Evolutionary conservation across 352 stramenopile genomes (phyloP).

Genomic region (Elongisporangium anandrum): DNA sequence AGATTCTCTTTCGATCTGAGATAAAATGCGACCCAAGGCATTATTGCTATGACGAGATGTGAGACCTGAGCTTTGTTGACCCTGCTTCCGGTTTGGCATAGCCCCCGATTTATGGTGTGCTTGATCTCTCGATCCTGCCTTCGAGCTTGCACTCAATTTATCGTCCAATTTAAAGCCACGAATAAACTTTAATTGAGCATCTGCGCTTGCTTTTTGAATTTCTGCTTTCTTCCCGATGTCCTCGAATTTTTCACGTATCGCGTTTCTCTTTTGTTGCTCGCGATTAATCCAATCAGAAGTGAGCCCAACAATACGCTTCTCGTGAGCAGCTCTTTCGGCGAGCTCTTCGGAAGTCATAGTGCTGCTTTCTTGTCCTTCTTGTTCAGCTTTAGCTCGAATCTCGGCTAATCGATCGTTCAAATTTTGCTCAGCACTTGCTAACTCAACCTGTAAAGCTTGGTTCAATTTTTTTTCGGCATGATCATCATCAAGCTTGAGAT

Average conservation of each 20-base stretch:
- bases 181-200: conserved; percentile 10
- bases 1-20: neutral
- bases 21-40: neutral
- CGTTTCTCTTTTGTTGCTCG: neutral
- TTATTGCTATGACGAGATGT: neutral
- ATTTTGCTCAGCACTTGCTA: neutral
- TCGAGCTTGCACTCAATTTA: neutral
- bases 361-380: neutral
- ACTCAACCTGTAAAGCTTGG: neutral
- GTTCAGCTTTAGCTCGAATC: neutral
- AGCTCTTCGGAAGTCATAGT: neutral
- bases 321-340: neutral
- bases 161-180: neutral
- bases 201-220: conserved; percentile 12
- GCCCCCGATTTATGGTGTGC: neutral
- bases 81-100: neutral
- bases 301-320: neutral
- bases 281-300: neutral
- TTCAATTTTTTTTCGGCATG: neutral
- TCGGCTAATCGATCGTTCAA: neutral
- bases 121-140: neutral
- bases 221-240: conserved; percentile 2
- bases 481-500: neutral
- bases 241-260: neutral
- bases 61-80: neutral